phyloP scores from a whole-genome alignment of 805 yeast genomes.

The Debaryomyces castellii region DNA sequence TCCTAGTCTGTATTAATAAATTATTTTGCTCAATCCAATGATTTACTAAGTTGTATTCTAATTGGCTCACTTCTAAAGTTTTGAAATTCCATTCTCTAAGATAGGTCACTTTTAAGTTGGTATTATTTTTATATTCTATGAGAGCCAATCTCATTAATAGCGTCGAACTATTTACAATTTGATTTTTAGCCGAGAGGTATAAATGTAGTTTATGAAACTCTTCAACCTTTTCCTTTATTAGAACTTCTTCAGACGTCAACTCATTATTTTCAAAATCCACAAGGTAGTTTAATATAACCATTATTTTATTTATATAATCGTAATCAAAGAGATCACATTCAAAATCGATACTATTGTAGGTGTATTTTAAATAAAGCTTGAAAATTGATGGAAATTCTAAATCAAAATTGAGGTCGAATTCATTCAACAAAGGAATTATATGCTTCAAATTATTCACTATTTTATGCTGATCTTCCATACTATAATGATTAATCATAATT shows the following conservation, averaged over 20 bases:
- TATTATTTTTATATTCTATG: constrained; percentile 10
- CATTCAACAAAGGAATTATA: constrained; percentile 26
- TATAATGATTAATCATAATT: constrained; percentile 1
- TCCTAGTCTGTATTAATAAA: neutral
- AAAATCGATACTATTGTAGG: constrained; percentile 20
- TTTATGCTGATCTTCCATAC: constrained; percentile 13
- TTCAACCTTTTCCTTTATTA: constrained; percentile 20
- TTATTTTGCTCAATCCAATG: constrained; percentile 3
- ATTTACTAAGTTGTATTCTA: constrained; percentile 5
- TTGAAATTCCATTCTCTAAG: constrained; percentile 23
- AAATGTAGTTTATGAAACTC: constrained; percentile 23
- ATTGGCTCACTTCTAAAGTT: constrained; percentile 8
- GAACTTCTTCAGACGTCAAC: constrained; percentile 13
- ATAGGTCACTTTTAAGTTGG: neutral
- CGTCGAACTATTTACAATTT: constrained; percentile 13
- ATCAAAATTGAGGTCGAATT: constrained; percentile 23
- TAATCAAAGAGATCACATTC: constrained; percentile 16
- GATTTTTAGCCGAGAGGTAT: constrained; percentile 11
- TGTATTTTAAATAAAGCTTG: constrained; percentile 19
- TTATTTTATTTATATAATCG: constrained; percentile 20
- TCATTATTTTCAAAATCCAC: constrained; percentile 30
- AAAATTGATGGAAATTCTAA: constrained; percentile 20
- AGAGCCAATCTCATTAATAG: constrained; percentile 32
- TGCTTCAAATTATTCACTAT: constrained; percentile 14
- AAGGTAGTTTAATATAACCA: constrained; percentile 18